Evolutionary conservation across 805 yeast species (phyloP).

Genomic region (Candida xiaguanensis): DNA sequence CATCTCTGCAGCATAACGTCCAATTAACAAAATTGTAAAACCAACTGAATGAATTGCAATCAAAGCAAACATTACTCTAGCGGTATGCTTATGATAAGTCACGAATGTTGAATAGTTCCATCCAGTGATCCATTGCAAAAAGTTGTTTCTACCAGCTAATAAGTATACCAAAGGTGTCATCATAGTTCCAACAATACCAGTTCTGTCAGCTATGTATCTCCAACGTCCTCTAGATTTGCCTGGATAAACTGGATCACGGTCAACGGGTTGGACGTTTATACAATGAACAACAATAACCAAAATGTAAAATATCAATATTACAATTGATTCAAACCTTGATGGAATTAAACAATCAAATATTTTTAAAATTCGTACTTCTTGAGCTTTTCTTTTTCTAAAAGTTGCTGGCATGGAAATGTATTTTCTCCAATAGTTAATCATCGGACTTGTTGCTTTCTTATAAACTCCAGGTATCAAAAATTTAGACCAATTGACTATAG

Average conservation of each 20-base stretch:
- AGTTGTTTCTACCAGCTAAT: constrained; percentile 34
- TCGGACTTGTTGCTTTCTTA: constrained; percentile 24
- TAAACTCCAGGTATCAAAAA: constrained; percentile 38
- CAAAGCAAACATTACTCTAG: constrained; percentile 18
- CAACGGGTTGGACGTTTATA: background rate
- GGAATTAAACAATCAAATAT: constrained; percentile 24
- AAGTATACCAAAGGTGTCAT: constrained; percentile 30
- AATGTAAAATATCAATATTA: constrained; percentile 18
- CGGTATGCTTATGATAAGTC: constrained; percentile 26
- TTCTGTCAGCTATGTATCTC: constrained; percentile 40
- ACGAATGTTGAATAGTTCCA: constrained; percentile 33
- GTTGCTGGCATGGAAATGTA: constrained; percentile 28
- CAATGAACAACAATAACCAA: constrained; percentile 17
- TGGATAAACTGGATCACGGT: constrained; percentile 33
- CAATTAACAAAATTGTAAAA: constrained; percentile 14
- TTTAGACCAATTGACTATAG: constrained; percentile 32
- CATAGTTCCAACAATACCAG: constrained; percentile 26
- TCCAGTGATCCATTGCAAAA: constrained; percentile 35
- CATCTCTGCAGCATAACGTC: constrained; percentile 11
- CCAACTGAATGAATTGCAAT: constrained; percentile 27
- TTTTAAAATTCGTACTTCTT: constrained; percentile 9
- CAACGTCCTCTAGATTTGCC: constrained; percentile 30
- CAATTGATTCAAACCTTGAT: constrained; percentile 31
- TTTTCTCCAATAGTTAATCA: constrained; percentile 21
- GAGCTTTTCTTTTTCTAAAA: constrained; percentile 32